phyloP scores from a whole-genome alignment of 225 moss, liverwort and hornwort genomes.

The Physcomitrium patens region DNA sequence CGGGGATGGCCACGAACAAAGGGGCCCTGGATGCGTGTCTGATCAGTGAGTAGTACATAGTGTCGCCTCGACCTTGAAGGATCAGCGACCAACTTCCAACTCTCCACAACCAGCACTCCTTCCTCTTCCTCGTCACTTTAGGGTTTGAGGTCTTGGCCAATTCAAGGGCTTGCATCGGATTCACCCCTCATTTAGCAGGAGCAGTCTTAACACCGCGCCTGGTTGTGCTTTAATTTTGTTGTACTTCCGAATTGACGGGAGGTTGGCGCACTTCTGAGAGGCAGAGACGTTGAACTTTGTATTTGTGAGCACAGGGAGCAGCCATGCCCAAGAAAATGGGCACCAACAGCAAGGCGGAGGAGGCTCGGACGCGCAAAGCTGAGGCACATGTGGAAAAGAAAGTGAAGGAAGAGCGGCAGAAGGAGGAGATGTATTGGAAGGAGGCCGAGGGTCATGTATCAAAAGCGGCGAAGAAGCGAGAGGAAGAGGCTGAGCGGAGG shows the following conservation, averaged over 20 bases:
- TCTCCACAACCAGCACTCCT: no score
- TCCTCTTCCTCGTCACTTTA: not conserved
- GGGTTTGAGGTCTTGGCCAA: slow-evolving; percentile 19
- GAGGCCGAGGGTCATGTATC: slow-evolving; percentile 82
- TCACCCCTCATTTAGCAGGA: not conserved
- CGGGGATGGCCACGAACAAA: no score
- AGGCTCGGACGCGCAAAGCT: slow-evolving; percentile 83
- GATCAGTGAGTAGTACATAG: no score
- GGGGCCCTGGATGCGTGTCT: no score
- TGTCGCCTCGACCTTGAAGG: no score
- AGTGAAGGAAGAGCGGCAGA: slow-evolving; percentile 58
- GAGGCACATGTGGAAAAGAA: slow-evolving; percentile 80
- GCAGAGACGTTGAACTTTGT: no score
- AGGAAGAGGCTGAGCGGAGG: slow-evolving; percentile 86
- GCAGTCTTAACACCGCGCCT: not conserved
- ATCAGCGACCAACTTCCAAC: no score
- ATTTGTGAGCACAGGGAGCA: not conserved
- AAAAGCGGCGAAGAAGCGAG: slow-evolving; percentile 79
- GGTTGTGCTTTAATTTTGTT: not conserved
- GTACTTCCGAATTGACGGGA: no score
- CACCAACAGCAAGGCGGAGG: slow-evolving; percentile 91
- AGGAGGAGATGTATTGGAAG: slow-evolving; percentile 83
- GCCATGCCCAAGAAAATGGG: slow-evolving; percentile 98
- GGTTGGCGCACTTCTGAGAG: not conserved
- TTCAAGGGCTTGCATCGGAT: not conserved